Evolutionary conservation across 2,329 filamentous ascomycete species (phyloP), one percentile per base, ranked within the genome.

Genomic region (Iodosphaeria phyllophila): DNA sequence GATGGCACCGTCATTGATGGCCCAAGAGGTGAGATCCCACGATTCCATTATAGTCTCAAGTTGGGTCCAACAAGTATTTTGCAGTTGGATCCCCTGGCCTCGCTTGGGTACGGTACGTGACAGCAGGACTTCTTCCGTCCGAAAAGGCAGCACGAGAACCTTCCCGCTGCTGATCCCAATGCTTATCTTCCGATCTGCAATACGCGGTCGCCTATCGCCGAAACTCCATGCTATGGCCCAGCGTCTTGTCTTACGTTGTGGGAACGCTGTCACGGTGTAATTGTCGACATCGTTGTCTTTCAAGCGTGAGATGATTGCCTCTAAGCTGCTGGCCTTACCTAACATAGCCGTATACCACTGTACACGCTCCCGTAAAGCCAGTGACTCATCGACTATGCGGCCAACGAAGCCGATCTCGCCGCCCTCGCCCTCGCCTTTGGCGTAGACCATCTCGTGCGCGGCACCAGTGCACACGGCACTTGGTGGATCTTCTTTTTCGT

Each of bases 141-240:
- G 30, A 0, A 42, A 36, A 0, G 63, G 65, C 10, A 66, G 38
- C 1, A 63, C n/a, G n/a, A 29, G 16, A 43, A 54, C 31, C 47
- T 60, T 22, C 51, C 47, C 3, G 40, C 22, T 0, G 46, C 39
- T 3, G 51, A 46, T 26, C 49, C 51, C 25, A 57, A n/a, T n/a
- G n/a, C n/a, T n/a, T n/a, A n/a, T n/a, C n/a, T n/a, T n/a, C n/a
- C n/a, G n/a, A 45, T 0, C 22, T 62, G 41, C 13, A 58, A 53
- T 20, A 58, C 47, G 20, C 43, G 84, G 80, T 22, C 84, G 58
- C 41, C 66, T 54, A 25, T 65, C 56, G 2, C 55, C 52, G 50
- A 82, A 92, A 38, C 77, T 91, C 89, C 89, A 98, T 0, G 64
- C 89, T 3, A 95, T 51, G 2, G 73, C 80, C 84, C 86, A 95